Evolutionary conservation across 164 flowering plant species (phyloP).

Genomic region (Tetracentron sinense): DNA sequence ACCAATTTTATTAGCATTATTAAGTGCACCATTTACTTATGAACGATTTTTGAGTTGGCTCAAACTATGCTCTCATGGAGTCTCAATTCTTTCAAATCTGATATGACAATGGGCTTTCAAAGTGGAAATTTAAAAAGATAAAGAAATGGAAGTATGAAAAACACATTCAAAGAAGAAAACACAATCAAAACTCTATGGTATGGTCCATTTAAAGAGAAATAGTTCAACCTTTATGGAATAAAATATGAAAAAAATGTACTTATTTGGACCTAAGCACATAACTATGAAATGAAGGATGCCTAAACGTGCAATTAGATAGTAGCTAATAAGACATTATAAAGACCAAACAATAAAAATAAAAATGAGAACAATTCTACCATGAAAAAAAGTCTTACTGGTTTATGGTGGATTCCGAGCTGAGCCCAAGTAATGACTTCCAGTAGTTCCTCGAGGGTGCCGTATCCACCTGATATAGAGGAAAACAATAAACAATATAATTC

Average conservation of each 20-base stretch:
- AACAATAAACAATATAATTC: not conserved
- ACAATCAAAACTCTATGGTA: too few species aligned
- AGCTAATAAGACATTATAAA: too few species aligned
- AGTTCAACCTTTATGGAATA: too few species aligned
- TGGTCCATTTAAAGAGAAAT: too few species aligned
- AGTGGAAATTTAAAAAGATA: not conserved
- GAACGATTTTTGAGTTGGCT: not conserved
- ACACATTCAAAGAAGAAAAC: too few species aligned
- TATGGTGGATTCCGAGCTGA: conserved; percentile 86
- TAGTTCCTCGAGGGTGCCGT: conserved; percentile 90
- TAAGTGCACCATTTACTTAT: too few species aligned
- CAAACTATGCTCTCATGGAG: not conserved
- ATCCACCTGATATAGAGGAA: conserved; percentile 59
- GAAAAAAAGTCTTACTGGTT: conserved; percentile 55
- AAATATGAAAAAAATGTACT: too few species aligned
- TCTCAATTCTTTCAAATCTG: not conserved
- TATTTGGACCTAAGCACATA: too few species aligned
- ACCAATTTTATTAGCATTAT: not conserved
- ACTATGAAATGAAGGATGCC: too few species aligned
- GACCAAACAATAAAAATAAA: not conserved
- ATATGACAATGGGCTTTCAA: not conserved
- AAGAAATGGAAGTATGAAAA: not conserved
- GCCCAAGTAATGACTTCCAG: conserved; percentile 95
- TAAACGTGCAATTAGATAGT: not conserved
- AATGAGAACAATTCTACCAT: not conserved